A percentile compares a stretch with the other conserved stretches of the same genome.
These are phyloP conservation scores for Vicia sativa DNA, from an alignment of 306 rosid species.

Conservation along the genomic window DNA sequence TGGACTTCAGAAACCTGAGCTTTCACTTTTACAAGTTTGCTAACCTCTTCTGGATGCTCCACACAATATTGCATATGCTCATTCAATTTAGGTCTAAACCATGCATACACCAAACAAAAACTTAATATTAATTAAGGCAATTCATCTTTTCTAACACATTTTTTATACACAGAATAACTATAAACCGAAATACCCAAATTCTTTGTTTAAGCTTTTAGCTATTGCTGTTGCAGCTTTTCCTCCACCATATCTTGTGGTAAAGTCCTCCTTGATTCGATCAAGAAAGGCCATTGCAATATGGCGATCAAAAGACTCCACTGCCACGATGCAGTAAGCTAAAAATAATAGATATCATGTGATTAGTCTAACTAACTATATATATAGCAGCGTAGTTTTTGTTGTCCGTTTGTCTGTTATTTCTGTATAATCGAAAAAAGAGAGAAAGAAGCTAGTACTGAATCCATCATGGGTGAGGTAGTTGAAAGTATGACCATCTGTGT, in stretches of 20 bases:
- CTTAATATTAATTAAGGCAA: slow-evolving; percentile 11
- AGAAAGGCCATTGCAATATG: slow-evolving; percentile 76
- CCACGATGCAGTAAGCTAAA: slow-evolving; percentile 83
- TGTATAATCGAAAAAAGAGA: neutral
- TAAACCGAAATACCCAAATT: slow-evolving; percentile 59
- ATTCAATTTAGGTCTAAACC: slow-evolving; percentile 68
- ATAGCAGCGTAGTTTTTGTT: neutral
- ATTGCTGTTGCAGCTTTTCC: slow-evolving; percentile 41
- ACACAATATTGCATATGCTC: slow-evolving; percentile 45
- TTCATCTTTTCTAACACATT: neutral
- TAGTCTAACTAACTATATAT: neutral
- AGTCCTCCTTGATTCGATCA: slow-evolving; percentile 79
- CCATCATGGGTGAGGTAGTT: slow-evolving; percentile 78
- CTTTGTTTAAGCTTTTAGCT: slow-evolving; percentile 70
- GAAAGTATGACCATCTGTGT: slow-evolving; percentile 81
- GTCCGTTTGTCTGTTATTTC: too few relatives aligned
- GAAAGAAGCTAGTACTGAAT: slow-evolving; percentile 53
- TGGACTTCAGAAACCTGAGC: slow-evolving; percentile 90
- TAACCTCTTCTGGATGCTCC: slow-evolving; percentile 81
- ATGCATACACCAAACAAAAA: slow-evolving; percentile 23
- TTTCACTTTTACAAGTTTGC: slow-evolving; percentile 75
- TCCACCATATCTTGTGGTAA: slow-evolving; percentile 64
- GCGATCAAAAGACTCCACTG: slow-evolving; percentile 67
- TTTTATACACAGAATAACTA: neutral
- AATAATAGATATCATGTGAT: slow-evolving; percentile 18